Evolutionary conservation across 2,329 filamentous ascomycete genomes (phyloP).

Genomic region (Aspergillus fischeri): DNA sequence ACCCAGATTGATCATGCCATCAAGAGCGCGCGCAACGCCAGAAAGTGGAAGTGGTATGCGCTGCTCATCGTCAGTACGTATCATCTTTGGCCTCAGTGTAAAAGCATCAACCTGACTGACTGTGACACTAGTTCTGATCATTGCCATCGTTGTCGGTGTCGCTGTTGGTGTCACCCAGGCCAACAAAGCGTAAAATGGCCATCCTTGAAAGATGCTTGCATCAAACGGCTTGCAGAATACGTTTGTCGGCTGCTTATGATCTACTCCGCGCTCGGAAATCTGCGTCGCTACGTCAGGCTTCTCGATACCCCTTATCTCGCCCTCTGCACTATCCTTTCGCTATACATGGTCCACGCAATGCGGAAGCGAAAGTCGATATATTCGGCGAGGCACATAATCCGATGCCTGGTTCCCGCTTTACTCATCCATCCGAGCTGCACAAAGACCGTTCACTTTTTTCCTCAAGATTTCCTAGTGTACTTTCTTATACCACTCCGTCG

Average conservation of each 20-base stretch:
- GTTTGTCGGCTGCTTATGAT: conserved; percentile 21
- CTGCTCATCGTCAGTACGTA: conserved; percentile 65
- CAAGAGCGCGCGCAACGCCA: conserved; percentile 70
- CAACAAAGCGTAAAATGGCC: conserved; percentile 14
- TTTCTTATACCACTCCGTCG: conserved; percentile 19
- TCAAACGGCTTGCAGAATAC: background rate
- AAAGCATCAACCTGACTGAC: conserved; percentile 6
- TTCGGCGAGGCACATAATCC: background rate
- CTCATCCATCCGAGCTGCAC: background rate
- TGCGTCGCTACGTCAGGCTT: background rate
- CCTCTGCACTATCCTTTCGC: background rate
- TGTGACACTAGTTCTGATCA: conserved; percentile 46
- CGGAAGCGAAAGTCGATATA: background rate
- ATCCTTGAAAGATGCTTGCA: background rate
- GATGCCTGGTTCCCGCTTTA: background rate
- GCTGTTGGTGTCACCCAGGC: conserved; percentile 44
- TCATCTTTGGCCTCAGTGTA: conserved; percentile 1
- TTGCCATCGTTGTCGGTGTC: conserved; percentile 51
- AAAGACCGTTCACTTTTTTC: conserved; percentile 20
- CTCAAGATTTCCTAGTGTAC: conserved; percentile 14
- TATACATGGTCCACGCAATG: background rate
- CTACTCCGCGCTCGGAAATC: conserved; percentile 1
- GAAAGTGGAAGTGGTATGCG: conserved; percentile 97
- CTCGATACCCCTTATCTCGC: background rate
- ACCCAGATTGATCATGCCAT: conserved; percentile 78